A percentile compares a stretch with the other conserved stretches of the same genome.
Evolutionary conservation across 208 protist species (phyloP).

Genomic region (Acanthamoeba polyphaga): DNA sequence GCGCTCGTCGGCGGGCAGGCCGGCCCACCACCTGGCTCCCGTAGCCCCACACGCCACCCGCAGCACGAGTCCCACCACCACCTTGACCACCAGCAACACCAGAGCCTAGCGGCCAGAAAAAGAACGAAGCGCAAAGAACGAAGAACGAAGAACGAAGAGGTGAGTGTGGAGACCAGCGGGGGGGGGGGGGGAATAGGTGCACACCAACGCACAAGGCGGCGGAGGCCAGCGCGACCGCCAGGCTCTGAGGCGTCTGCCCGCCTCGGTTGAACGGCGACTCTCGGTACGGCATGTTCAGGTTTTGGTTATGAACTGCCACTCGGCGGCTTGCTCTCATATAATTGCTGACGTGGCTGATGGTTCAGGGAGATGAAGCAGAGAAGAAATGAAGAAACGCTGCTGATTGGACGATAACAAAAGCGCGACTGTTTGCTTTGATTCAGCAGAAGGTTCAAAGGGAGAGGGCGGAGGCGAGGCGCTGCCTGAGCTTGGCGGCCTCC

Average conservation of each 20-base stretch:
- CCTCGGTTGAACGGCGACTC: neutral
- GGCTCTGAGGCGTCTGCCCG: neutral
- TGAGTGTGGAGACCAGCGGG: no score
- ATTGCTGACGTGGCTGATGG: neutral
- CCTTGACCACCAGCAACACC: neutral
- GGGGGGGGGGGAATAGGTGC: neutral
- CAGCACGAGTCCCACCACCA: neutral
- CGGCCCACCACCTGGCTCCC: neutral
- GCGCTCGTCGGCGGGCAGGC: conserved; percentile 4
- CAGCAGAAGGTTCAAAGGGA: neutral
- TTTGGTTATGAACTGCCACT: no score
- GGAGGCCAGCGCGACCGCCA: neutral
- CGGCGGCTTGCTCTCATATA: no score
- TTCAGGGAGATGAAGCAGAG: neutral
- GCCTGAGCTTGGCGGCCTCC: conserved; percentile 5
- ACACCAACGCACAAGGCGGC: neutral
- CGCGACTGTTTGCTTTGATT: no score
- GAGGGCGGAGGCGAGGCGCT: conserved; percentile 12
- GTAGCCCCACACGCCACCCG: neutral
- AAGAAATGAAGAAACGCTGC: neutral
- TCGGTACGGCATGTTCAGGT: neutral
- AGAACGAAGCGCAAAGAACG: neutral
- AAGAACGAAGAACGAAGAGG: neutral
- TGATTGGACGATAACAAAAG: neutral
- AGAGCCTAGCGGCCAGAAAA: neutral